Percentiles rank a stretch among this genome's conserved stretches.
These are phyloP conservation scores for Annulohypoxylon maeteangense DNA, from an alignment of 495 filamentous ascomycete species.

Conservation along the genomic window DNA sequence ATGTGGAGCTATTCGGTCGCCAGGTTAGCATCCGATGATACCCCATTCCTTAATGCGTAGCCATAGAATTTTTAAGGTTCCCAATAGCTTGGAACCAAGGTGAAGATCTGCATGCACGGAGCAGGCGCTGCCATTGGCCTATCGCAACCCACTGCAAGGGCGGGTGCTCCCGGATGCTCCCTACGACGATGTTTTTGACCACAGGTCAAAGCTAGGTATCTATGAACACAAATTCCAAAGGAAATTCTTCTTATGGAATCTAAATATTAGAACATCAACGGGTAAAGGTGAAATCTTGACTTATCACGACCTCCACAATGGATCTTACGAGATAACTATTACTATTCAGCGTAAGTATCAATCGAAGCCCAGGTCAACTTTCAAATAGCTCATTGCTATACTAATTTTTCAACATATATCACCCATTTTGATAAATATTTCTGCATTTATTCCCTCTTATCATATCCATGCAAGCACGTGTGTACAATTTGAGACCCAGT, in stretches of 20 bases:
- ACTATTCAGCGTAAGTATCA: too few species aligned
- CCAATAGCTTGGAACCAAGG: constrained; percentile 19
- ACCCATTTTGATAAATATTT: neutral
- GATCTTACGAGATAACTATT: too few species aligned
- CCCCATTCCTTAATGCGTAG: neutral
- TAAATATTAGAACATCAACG: too few species aligned
- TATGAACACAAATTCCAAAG: too few species aligned
- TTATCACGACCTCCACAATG: too few species aligned
- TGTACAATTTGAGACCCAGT: constrained; percentile 7
- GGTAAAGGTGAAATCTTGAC: too few species aligned
- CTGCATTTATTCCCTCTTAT: neutral
- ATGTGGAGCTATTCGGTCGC: neutral
- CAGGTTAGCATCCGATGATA: constrained; percentile 7
- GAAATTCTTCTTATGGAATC: too few species aligned
- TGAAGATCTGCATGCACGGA: constrained; percentile 15
- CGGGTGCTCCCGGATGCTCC: neutral
- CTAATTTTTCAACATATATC: neutral
- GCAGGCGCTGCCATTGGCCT: neutral
- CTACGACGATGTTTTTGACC: neutral
- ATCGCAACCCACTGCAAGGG: constrained; percentile 1
- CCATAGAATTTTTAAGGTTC: neutral
- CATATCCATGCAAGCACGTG: constrained; percentile 29
- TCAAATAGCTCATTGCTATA: too few species aligned
- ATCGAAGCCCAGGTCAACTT: too few species aligned
- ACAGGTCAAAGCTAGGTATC: neutral